Conservation (phyloP, 345 rosid species). For the Conringia planisiliqua region DNA sequence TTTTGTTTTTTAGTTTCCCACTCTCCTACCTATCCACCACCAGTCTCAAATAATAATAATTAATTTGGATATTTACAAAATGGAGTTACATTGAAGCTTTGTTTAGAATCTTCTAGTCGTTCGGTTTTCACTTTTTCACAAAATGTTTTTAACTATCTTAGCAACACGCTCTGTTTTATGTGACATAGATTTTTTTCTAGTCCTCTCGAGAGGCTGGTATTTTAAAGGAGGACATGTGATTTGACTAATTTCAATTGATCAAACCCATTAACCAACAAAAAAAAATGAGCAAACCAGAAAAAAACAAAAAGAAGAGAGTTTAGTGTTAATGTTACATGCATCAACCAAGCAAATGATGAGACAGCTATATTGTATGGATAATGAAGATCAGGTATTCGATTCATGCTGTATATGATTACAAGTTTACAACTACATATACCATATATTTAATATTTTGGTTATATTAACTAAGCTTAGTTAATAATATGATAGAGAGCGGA, state of each 20-base stretch:
- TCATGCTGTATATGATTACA: not conserved
- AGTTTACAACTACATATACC: not conserved
- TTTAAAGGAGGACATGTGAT: not conserved
- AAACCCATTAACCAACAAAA: not conserved
- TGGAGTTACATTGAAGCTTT: not conserved
- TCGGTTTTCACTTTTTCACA: not conserved
- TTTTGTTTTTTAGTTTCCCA: not conserved
- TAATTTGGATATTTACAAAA: not conserved
- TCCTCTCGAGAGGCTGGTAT: constrained; percentile 8
- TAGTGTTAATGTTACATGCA: constrained; percentile 6
- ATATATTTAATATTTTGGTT: not conserved
- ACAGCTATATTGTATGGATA: not conserved
- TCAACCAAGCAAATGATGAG: not conserved
- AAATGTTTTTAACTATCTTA: not conserved
- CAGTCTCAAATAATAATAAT: not conserved
- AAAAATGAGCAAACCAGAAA: not conserved
- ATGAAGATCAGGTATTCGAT: not conserved
- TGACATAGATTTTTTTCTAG: not conserved
- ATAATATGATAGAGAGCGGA: not conserved
- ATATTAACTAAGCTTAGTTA: not conserved
- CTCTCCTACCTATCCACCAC: not conserved
- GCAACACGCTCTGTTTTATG: not conserved
- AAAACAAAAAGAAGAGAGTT: not conserved
- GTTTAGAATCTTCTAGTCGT: not conserved
- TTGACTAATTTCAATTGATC: constrained; percentile 10